Percentiles rank a stretch among this genome's conserved stretches.
Conservation (phyloP, 129 eudicot genomes). For the Scalesia atractyloides region DNA sequence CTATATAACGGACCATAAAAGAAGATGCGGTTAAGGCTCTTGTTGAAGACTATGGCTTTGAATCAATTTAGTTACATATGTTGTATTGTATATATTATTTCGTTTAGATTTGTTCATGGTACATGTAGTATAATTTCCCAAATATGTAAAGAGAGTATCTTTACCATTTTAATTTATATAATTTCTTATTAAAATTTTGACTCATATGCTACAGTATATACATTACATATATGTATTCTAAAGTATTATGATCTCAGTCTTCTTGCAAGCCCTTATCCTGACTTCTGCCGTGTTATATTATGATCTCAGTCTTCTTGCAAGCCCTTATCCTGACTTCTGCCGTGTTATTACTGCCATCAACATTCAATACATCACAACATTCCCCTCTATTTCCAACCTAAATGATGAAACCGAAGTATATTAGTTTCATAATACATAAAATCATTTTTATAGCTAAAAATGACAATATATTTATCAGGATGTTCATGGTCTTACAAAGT, state of each 20-base stretch:
- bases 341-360: constrained; percentile 22
- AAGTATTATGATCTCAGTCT: constrained; percentile 50
- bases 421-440: neutral
- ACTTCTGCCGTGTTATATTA: constrained; percentile 36
- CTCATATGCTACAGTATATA: no score
- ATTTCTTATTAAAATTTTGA: no score
- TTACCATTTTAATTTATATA: no score
- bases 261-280: constrained; percentile 54
- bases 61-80: no score
- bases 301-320: constrained; percentile 53
- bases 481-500: constrained; percentile 22
- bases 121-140: no score
- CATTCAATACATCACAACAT: constrained; percentile 57
- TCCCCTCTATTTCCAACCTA: constrained; percentile 72
- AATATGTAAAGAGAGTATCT: no score
- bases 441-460: neutral
- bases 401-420: neutral
- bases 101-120: no score
- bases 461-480: neutral
- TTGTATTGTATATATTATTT: no score
- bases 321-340: constrained; percentile 51
- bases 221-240: neutral
- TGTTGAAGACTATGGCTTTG: no score
- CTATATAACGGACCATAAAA: no score
- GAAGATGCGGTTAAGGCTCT: no score